A percentile compares a stretch with the other conserved stretches of the same genome.
These are phyloP conservation scores for Abelmoschus esculentus DNA, from an alignment of 345 rosid species.

Conservation along the genomic window DNA sequence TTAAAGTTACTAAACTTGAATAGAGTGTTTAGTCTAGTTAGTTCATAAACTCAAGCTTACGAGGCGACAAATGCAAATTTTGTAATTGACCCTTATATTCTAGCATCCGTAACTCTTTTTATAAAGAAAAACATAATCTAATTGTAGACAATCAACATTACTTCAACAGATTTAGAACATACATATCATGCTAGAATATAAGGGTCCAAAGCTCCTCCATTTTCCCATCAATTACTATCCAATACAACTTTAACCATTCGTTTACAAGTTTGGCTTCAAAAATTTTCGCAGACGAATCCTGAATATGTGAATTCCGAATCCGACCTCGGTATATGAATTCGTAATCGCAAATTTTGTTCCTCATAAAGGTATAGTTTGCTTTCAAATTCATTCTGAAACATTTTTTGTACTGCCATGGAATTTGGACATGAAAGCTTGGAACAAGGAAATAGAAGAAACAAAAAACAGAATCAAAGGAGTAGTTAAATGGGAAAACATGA, in stretches of 20 bases:
- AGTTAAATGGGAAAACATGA: neutral
- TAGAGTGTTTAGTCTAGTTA: neutral
- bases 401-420: neutral
- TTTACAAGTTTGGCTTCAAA: neutral
- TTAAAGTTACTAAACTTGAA: neutral
- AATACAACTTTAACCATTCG: neutral
- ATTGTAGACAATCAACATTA: neutral
- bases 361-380: too few relatives aligned
- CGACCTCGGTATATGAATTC: neutral
- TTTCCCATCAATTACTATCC: neutral
- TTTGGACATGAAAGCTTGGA: neutral
- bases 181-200: neutral
- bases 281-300: neutral
- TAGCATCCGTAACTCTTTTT: neutral
- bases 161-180: neutral
- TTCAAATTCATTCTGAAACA: neutral
- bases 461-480: slow-evolving; percentile 2
- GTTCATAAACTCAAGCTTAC: neutral
- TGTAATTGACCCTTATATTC: too few relatives aligned
- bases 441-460: slow-evolving; percentile 1
- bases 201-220: neutral
- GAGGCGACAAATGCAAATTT: neutral
- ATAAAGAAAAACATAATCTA: neutral
- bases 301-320: neutral
- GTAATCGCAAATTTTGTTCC: neutral